Percentiles rank a stretch among this genome's conserved stretches.
These are phyloP conservation scores for Aspergillus japonicus DNA, from an alignment of 2,329 filamentous ascomycete species.

Conservation along the genomic window DNA sequence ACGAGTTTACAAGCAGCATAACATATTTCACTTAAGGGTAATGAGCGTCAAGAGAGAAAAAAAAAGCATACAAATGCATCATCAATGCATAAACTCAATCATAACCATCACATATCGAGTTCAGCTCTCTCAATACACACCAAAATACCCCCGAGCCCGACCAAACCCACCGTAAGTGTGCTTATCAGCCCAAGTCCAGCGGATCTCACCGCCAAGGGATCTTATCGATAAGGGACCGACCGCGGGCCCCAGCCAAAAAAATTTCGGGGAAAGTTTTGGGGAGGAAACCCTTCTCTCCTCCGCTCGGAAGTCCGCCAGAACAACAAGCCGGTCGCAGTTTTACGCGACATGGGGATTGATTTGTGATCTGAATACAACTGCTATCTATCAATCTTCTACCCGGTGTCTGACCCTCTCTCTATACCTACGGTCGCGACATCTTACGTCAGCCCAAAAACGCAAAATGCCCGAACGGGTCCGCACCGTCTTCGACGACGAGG, in stretches of 20 bases:
- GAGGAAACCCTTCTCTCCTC: neutral
- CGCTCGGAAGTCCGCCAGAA: constrained; percentile 6
- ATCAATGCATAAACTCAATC: too few relatives aligned
- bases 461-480: constrained; percentile 45
- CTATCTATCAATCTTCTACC: neutral
- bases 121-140: too few relatives aligned
- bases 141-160: too few relatives aligned
- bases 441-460: neutral
- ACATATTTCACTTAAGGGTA: too few relatives aligned
- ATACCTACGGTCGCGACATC: too few relatives aligned
- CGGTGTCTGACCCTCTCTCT: too few relatives aligned
- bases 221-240: constrained; percentile 31
- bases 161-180: too few relatives aligned
- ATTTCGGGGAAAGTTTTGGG: constrained; percentile 19
- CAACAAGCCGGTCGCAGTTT: neutral
- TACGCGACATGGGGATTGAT: neutral
- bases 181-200: too few relatives aligned
- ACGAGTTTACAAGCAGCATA: too few relatives aligned
- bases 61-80: too few relatives aligned
- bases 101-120: too few relatives aligned
- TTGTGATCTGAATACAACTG: neutral
- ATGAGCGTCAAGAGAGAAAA: too few relatives aligned
- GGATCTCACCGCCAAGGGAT: constrained; percentile 14
- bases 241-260: constrained; percentile 13
- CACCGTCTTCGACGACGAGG: constrained; percentile 38